A percentile compares a stretch with the other conserved stretches of the same genome.
phyloP scores from a whole-genome alignment of 2,329 filamentous ascomycete genomes.

The Aspergillus persii region DNA sequence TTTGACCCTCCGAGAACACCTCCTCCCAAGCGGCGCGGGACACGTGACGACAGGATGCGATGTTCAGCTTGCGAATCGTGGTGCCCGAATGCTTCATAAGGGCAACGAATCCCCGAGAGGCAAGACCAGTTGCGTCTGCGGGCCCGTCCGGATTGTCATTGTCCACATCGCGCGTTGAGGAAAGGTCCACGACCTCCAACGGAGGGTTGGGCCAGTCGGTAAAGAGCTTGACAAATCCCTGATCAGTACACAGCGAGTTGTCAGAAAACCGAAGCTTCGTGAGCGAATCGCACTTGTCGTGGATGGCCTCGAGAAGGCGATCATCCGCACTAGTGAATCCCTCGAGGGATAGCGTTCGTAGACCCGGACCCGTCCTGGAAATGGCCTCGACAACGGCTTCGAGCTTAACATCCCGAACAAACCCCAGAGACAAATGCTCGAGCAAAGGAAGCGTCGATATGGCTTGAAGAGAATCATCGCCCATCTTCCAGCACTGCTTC shows the following conservation, averaged over 20 bases:
- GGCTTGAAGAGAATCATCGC: slow-evolving; percentile 61
- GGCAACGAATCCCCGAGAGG: slow-evolving; percentile 70
- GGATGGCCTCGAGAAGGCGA: slow-evolving; percentile 67
- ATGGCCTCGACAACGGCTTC: slow-evolving; percentile 63
- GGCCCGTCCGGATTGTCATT: slow-evolving; percentile 64
- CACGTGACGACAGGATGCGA: slow-evolving; percentile 85
- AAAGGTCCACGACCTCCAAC: slow-evolving; percentile 69
- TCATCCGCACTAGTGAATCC: slow-evolving; percentile 67
- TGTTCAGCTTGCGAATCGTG: slow-evolving; percentile 64
- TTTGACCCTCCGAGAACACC: slow-evolving; percentile 62
- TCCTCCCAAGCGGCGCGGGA: slow-evolving; percentile 67
- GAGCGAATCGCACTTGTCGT: slow-evolving; percentile 65
- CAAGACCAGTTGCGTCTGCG: slow-evolving; percentile 66
- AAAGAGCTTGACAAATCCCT: slow-evolving; percentile 71
- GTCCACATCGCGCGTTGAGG: slow-evolving; percentile 75
- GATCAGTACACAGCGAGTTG: slow-evolving; percentile 73
- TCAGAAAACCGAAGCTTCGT: slow-evolving; percentile 78
- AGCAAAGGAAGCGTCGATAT: slow-evolving; percentile 64
- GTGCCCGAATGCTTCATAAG: slow-evolving; percentile 80
- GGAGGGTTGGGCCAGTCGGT: slow-evolving; percentile 71
- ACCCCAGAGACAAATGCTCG: slow-evolving; percentile 71
- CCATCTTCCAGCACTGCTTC: slow-evolving; percentile 73
- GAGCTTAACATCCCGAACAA: slow-evolving; percentile 56
- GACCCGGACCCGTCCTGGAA: slow-evolving; percentile 57
- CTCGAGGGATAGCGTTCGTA: slow-evolving; percentile 77